These are phyloP conservation scores for Volvariella volvacea DNA, from an alignment of 1,284 basidiomycete genomes.

Conservation along the genomic window DNA sequence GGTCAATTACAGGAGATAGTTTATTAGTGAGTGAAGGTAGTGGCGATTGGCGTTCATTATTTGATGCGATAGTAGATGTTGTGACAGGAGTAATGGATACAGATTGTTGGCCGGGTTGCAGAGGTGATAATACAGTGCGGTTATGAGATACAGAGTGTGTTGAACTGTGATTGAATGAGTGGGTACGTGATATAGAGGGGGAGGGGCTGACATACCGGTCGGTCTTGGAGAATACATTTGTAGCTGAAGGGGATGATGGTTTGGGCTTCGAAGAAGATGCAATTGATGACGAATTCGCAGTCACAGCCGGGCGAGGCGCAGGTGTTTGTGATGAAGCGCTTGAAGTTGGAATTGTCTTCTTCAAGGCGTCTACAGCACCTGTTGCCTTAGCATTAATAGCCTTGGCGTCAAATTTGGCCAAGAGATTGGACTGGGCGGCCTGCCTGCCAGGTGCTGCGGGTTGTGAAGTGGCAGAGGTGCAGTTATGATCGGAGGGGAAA, in stretches of 20 bases:
- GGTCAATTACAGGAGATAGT: constrained; percentile 28
- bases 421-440: constrained; percentile 14
- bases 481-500: constrained; percentile 62
- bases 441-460: constrained; percentile 13
- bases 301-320: neutral
- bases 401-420: constrained; percentile 19
- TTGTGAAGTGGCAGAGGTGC: constrained; percentile 29
- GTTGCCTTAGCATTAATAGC: constrained; percentile 28
- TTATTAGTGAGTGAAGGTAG: constrained; percentile 15
- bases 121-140: constrained; percentile 10
- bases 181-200: constrained; percentile 35
- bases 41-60: constrained; percentile 14
- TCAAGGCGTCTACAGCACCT: constrained; percentile 39
- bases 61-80: constrained; percentile 12
- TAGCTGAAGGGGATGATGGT: constrained; percentile 12
- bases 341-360: constrained; percentile 23
- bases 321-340: constrained; percentile 15
- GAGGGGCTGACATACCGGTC: constrained; percentile 53
- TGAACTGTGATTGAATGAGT: constrained; percentile 16
- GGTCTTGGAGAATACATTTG: constrained; percentile 56
- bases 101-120: too few relatives aligned
- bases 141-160: constrained; percentile 8
- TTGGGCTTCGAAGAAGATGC: constrained; percentile 11
- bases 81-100: constrained; percentile 4
- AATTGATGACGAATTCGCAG: neutral